Evolutionary conservation across 352 stramenopile genomes (phyloP).

Genomic region (Phytophthora melonis): DNA sequence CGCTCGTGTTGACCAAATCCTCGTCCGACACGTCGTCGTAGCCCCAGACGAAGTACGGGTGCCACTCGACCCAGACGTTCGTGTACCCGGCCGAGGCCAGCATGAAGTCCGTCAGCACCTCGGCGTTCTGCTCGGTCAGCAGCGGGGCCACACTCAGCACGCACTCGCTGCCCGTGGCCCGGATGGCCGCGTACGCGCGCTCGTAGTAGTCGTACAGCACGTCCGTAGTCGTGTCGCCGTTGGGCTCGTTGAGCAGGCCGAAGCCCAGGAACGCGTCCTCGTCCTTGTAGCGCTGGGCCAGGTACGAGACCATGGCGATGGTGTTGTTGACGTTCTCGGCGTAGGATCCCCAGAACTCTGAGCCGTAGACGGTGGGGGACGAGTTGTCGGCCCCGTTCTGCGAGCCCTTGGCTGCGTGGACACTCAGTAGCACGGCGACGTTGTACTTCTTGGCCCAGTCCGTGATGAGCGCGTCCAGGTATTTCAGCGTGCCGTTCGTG

Average conservation of each 20-base stretch:
- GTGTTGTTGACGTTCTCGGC: constrained; percentile 73
- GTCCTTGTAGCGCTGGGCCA: constrained; percentile 69
- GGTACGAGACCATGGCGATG: constrained; percentile 50
- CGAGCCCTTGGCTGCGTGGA: constrained; percentile 81
- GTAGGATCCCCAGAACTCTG: constrained; percentile 57
- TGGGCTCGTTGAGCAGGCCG: constrained; percentile 76
- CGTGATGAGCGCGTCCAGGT: constrained; percentile 56
- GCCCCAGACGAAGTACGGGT: constrained; percentile 87
- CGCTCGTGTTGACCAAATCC: constrained; percentile 54
- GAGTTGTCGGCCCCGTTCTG: constrained; percentile 84
- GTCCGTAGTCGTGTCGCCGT: constrained; percentile 55
- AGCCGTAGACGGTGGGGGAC: constrained; percentile 53
- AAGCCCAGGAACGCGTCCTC: constrained; percentile 79
- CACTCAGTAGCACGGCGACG: constrained; percentile 70
- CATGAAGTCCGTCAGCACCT: constrained; percentile 66
- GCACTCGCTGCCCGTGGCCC: constrained; percentile 65
- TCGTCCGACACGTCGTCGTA: constrained; percentile 65
- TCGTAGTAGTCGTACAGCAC: constrained; percentile 84
- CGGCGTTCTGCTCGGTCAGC: constrained; percentile 58
- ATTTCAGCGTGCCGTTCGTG: constrained; percentile 52
- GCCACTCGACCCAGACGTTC: constrained; percentile 88
- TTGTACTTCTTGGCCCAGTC: constrained; percentile 57
- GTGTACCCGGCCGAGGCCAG: constrained; percentile 44
- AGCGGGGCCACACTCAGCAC: constrained; percentile 65
- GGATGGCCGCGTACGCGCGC: constrained; percentile 69